Base-by-base conservation (phyloP, 371 early-diverging fungal species). In the Apophysomyces variabilis region DNA sequence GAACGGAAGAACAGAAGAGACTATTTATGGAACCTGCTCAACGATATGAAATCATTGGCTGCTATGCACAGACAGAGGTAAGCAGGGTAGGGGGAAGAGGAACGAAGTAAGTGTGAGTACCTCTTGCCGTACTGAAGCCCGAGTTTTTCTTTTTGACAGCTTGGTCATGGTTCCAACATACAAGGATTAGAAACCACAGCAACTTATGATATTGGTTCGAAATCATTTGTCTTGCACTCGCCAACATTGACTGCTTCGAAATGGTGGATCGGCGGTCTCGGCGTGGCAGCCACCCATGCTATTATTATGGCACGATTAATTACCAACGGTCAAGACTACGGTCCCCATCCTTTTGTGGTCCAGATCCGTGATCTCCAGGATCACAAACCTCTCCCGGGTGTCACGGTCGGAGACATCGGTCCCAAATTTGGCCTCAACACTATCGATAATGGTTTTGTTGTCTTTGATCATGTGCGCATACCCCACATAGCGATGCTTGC, bases 201-300 rank as follows among this genome's bases (percentile, higher is more conserved):
- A 12, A 95, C 95, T 0, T 95, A 85, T 62, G 75, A 90, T 45
- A 82, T 84, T 9, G 92, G 91, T 65, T 89, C 93, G 12, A 89
- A 93, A 62, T 91, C 93, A 74, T 95, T 90, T 62, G 95, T 93
- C 65, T 79, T 96, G 63, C 90, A 95, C 75, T 90, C 92, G 38
- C 95, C 96, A 14, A 86, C 85, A 12, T 75, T 95, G 47, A 90
- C 94, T 45, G 76, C 93, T 8, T 75, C 84, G 65, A 97, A 97
- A 72, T 96, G 93, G 89, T 97, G 97, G 97, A 90, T 93, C 58
- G 97, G 97, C 57, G 92, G 93, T 44, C 73, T 87, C 13, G 89
- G 86, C 44, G 85, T 84, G 60, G 77, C 77, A 32, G 84, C 87
- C 7, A 97, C 90, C 47, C 93, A 95, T 75, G 92, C 93, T 5